Percentiles rank a stretch among this genome's conserved stretches.
These are phyloP conservation scores for Elsinoe batatas DNA, from an alignment of 2,329 filamentous ascomycete species.

Conservation along the genomic window DNA sequence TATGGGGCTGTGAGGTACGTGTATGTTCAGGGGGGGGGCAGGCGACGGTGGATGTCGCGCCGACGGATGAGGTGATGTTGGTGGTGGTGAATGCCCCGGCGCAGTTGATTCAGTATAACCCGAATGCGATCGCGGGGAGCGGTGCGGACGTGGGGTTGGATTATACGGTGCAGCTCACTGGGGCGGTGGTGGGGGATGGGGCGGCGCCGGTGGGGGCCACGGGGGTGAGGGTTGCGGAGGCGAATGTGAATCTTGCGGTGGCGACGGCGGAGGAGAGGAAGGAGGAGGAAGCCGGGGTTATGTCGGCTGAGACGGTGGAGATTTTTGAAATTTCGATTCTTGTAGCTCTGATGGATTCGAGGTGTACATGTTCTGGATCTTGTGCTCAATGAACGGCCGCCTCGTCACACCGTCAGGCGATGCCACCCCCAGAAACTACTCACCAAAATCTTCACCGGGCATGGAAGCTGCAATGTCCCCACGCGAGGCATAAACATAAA, in stretches of 20 bases:
- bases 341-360: no score
- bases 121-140: constrained; percentile 29
- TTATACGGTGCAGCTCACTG: constrained; percentile 30
- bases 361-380: no score
- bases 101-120: constrained; percentile 36
- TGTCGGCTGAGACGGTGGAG: neutral
- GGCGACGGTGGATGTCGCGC: constrained; percentile 27
- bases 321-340: no score
- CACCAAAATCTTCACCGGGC: no score
- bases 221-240: neutral
- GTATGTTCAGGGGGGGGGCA: constrained; percentile 23
- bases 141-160: constrained; percentile 31
- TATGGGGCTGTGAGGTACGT: constrained; percentile 17
- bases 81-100: constrained; percentile 42
- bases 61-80: constrained; percentile 36
- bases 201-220: neutral
- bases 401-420: no score
- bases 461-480: no score
- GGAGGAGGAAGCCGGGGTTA: no score
- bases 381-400: no score
- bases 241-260: neutral
- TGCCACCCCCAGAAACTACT: no score
- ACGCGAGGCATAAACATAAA: no score
- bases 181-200: constrained; percentile 17
- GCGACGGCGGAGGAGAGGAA: no score